Evolutionary conservation across 768 basidiomycete genomes (phyloP), one percentile per base, ranked within the genome.

Genomic region (Coprinopsis strossmayeri): DNA sequence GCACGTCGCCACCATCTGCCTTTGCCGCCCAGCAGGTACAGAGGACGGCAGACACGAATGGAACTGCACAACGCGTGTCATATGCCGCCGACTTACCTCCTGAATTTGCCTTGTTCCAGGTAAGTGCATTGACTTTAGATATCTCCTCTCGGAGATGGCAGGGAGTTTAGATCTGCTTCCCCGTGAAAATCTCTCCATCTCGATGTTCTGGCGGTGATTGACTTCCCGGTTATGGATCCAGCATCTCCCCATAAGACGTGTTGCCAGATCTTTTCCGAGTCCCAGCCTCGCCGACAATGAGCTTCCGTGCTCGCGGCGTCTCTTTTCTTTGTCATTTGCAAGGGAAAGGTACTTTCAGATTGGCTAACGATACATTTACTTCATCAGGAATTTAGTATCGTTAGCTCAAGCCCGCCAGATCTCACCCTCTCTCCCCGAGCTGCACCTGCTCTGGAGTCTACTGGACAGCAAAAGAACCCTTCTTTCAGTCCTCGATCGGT

Each of bases 61-160:
- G 30, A 34, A 28, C 30, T 40, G 30, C 30, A 23, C 18, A 34
- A 18, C 48, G 20, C 27, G 28, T 34, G 21, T 40, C 39, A 3
- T 21, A 44, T 30, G 41, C 40, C n/a, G 42, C 59, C 35, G 64
- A 61, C 51, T 49, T 61, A 30, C 58, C 63, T 51, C 61, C 65
- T 56, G 65, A 65, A 51, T 50, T 59, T 53, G 60, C 61, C 32
- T 56, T 64, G 53, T 64, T 60, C 57, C 66, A 65, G 61, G 67
- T 66, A 53, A 61, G 67, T 57, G n/a, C n/a, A 38, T 41, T 18
- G 51, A 45, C 48, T 34, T 18, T 34, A 49, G 44, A 38, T 21
- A 27, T 32, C 40, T 50, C 46, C 46, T 37, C 45, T 18, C 48
- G 45, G 46, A 27, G 35, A 47, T 44, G 37, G 46, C 42, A 47